These are phyloP conservation scores for Aspergillus hortae DNA, from an alignment of 2,329 filamentous ascomycete species.

Conservation along the genomic window DNA sequence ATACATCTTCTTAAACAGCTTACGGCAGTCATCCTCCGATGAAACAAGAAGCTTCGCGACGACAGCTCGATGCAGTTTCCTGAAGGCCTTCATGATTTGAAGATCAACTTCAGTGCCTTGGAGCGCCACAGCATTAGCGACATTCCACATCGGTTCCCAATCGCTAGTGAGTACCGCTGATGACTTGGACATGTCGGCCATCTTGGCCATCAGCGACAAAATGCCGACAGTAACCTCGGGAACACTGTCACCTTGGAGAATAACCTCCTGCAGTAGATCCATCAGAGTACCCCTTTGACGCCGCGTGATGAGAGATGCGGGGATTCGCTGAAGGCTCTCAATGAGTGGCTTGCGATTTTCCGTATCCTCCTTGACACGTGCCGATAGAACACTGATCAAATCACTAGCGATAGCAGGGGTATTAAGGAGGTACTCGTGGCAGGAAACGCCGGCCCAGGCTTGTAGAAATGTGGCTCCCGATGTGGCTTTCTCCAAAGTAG, in stretches of 20 bases:
- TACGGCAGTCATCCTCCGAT: constrained; percentile 32
- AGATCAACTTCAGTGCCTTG: constrained; percentile 30
- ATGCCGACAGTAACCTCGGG: constrained; percentile 29
- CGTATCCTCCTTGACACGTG: constrained; percentile 28
- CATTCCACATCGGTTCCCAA: constrained; percentile 34
- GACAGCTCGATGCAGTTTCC: constrained; percentile 33
- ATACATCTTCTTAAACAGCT: constrained; percentile 34
- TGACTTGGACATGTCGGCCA: constrained; percentile 39
- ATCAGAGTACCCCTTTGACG: constrained; percentile 32
- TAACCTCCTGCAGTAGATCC: constrained; percentile 31
- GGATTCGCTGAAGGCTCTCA: constrained; percentile 35
- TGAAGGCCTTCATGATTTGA: constrained; percentile 35
- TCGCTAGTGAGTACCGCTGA: constrained; percentile 33
- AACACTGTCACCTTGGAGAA: constrained; percentile 26
- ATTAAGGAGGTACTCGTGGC: constrained; percentile 38
- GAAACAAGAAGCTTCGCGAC: constrained; percentile 32
- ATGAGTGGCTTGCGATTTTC: constrained; percentile 27
- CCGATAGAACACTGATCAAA: constrained; percentile 31
- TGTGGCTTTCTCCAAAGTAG: constrained; percentile 23
- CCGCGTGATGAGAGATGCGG: constrained; percentile 34
- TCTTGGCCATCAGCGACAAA: constrained; percentile 37
- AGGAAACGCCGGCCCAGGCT: constrained; percentile 36
- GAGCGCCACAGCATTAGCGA: constrained; percentile 32
- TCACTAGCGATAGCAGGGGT: constrained; percentile 32
- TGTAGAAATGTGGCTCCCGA: constrained; percentile 31